Conservation (phyloP, 805 yeast species). For the Kodamaea sagamina region DNA sequence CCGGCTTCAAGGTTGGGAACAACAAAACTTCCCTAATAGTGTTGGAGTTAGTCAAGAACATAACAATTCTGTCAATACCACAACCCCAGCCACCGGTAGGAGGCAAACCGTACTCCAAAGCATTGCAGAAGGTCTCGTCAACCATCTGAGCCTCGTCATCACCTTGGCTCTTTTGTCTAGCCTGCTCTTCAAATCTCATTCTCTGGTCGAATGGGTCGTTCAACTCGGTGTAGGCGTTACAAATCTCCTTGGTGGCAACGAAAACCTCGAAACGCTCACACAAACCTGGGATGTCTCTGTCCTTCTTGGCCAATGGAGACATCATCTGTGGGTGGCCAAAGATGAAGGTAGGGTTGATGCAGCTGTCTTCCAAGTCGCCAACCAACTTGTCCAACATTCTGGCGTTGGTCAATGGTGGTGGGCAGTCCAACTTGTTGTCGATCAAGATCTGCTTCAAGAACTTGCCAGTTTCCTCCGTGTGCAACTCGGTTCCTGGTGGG, state of each 20-base stretch:
- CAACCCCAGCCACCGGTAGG: conserved; percentile 99
- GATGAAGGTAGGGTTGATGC: conserved; percentile 96
- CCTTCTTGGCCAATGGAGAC: conserved; percentile 98
- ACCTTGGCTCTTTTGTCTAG: conserved; percentile 97
- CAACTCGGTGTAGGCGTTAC: conserved; percentile 98
- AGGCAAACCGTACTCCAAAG: conserved; percentile 96
- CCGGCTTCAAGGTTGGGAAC: conserved; percentile 99
- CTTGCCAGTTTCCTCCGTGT: conserved; percentile 89
- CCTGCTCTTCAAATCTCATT: conserved; percentile 97
- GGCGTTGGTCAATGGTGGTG: conserved; percentile 93
- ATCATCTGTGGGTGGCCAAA: conserved; percentile 99
- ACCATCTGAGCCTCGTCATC: conserved; percentile 98
- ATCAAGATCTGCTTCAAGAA: conserved; percentile 80
- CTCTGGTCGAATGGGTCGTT: conserved; percentile 99
- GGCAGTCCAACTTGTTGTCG: conserved; percentile 82
- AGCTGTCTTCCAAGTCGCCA: conserved; percentile 92
- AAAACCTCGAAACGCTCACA: conserved; percentile 98
- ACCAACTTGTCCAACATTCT: conserved; percentile 98
- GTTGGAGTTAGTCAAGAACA: conserved; percentile 96
- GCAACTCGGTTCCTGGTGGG: conserved; percentile 95
- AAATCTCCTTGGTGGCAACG: conserved; percentile 97
- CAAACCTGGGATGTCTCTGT: conserved; percentile 87
- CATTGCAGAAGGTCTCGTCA: conserved; percentile 96
- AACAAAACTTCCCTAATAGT: conserved; percentile 95
- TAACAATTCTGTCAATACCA: conserved; percentile 97